Evolutionary conservation across 2,329 filamentous ascomycete genomes (phyloP).

Genomic region (Alternaria ethzedia): DNA sequence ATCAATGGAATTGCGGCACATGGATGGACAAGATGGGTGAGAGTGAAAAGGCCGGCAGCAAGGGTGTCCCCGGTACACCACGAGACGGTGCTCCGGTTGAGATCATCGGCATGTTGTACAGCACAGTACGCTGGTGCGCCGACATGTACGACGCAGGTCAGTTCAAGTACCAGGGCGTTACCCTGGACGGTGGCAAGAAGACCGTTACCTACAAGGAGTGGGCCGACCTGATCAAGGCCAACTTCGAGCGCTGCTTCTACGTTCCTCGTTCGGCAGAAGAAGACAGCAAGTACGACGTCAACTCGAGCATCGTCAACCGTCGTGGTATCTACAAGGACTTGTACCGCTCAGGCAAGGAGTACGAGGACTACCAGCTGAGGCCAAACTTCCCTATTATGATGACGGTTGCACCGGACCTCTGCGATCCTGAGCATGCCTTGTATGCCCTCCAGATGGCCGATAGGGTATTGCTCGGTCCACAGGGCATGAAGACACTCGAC

Average conservation of each 20-base stretch:
- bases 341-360: slow-evolving; percentile 91
- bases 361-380: slow-evolving; percentile 96
- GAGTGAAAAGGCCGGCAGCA: slow-evolving; percentile 85
- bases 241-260: slow-evolving; percentile 93
- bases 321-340: slow-evolving; percentile 98
- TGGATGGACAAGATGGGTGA: slow-evolving; percentile 99
- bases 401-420: slow-evolving; percentile 89
- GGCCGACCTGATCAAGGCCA: slow-evolving; percentile 79
- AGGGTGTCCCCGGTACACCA: slow-evolving; percentile 94
- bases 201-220: slow-evolving; percentile 76
- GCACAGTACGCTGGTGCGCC: slow-evolving; percentile 80
- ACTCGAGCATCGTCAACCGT: slow-evolving; percentile 80
- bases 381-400: slow-evolving; percentile 96
- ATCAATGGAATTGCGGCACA: slow-evolving; percentile 92
- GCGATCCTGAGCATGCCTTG: slow-evolving; percentile 78
- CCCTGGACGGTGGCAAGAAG: slow-evolving; percentile 63
- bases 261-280: slow-evolving; percentile 74
- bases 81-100: slow-evolving; percentile 94
- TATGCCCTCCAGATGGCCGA: slow-evolving; percentile 82
- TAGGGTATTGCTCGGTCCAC: slow-evolving; percentile 78
- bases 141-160: slow-evolving; percentile 70
- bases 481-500: slow-evolving; percentile 95
- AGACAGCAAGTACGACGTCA: slow-evolving; percentile 80
- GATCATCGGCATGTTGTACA: slow-evolving; percentile 93
- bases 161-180: slow-evolving; percentile 77